Percentiles rank a stretch among this genome's conserved stretches.
phyloP scores from a whole-genome alignment of 306 rosid genomes.

The Corylus avellana region DNA sequence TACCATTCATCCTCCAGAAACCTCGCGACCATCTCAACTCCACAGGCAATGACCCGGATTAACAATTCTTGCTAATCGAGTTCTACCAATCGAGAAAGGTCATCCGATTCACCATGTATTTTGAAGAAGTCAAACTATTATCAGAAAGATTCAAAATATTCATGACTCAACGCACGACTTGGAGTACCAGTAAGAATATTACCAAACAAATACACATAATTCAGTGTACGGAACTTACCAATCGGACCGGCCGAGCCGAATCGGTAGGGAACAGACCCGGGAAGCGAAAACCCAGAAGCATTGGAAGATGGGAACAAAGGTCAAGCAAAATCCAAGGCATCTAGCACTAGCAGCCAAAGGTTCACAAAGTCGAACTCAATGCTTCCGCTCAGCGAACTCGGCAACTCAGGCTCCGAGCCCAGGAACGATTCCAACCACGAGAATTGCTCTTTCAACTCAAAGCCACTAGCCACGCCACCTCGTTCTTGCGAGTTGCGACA shows the following conservation, averaged over 20 bases:
- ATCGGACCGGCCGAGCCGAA: conserved; percentile 63
- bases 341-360: conserved; percentile 67
- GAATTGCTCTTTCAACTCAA: conserved; percentile 53
- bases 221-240: conserved; percentile 51
- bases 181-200: conserved; percentile 59
- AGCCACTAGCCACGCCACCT: background rate
- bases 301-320: conserved; percentile 34
- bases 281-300: conserved; percentile 86
- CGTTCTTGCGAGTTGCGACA: background rate
- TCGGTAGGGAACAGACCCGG: conserved; percentile 82
- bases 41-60: conserved; percentile 55
- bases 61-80: conserved; percentile 65
- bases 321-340: conserved; percentile 36
- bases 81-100: conserved; percentile 50
- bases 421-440: conserved; percentile 63
- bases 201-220: conserved; percentile 46
- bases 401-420: conserved; percentile 43
- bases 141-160: conserved; percentile 53
- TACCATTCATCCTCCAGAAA: conserved; percentile 42
- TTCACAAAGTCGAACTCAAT: conserved; percentile 28
- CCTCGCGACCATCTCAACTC: conserved; percentile 33
- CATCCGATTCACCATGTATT: conserved; percentile 52
- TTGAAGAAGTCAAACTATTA: conserved; percentile 44
- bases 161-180: conserved; percentile 60
- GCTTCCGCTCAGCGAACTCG: conserved; percentile 11